Evolutionary conservation across 2,329 filamentous ascomycete genomes (phyloP), one percentile per base, ranked within the genome.

Genomic region (Cordyceps cicadae): DNA sequence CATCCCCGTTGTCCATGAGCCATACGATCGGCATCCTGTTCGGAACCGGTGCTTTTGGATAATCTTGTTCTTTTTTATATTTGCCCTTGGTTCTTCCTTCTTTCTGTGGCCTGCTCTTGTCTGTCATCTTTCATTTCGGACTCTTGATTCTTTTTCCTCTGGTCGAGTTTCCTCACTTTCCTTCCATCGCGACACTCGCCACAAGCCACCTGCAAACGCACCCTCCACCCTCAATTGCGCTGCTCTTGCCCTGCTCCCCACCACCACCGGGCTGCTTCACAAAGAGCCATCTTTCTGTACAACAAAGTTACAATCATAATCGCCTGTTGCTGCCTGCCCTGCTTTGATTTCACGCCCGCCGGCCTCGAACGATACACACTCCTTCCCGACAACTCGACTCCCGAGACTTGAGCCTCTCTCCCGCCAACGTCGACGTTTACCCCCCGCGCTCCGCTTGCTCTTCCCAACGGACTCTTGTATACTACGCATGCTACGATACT

Each of bases 21-120:
- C 71, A 75, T 73, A 77, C 75, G 76, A 80, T 79, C 76, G 76
- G 75, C 76, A 79, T 69, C 76, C 71, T 73, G 67, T 75, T 77
- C 70, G 71, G 74, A 74, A 74, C 72, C 71, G 71, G 71, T 70
- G 67, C 65, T 67, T 67, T 68, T 66, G 72, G 71, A 55, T 78
- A 73, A 75, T 76, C 70, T 71, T 75, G 64, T 68, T 66, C 74
- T 75, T 72, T 73, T 74, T 75, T 75, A 71, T 75, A 77, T 74
- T 72, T 73, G 74, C 75, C 75, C 61, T 75, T 73, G 75, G 75
- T 77, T 78, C 76, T 76, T 78, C 72, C 75, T 77, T 78, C 72
- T 75, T 78, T 78, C 77, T 73, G 67, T 74, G 72, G 73, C 73
- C 79, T 71, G 73, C 67, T 71, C 67, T 53, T 53, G 48, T 54